Evolutionary conservation across 75 land plant species (phyloP), one percentile per base, ranked within the genome.

Genomic region (Pinus taeda): DNA sequence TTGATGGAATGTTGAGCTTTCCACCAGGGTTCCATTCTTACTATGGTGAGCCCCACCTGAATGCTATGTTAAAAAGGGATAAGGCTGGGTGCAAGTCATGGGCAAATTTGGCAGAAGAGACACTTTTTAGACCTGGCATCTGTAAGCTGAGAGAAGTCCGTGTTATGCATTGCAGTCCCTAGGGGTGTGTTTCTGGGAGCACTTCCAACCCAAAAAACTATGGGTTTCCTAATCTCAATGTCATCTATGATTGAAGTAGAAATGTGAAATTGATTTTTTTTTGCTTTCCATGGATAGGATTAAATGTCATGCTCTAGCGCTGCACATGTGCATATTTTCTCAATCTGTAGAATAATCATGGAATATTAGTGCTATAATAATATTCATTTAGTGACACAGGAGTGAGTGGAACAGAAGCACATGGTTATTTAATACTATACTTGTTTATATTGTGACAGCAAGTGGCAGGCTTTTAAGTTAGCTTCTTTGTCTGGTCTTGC

Each of bases 401-500:
- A 36, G 3, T 39, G 21, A 33, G 15, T 49, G 56, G 20, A 60
- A 21, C 79, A 66, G 71, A 5, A 39, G 71, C 57, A 21, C 30
- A 39, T 80, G 15, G 20, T 42, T 76, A 45, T 60, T 15, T 76
- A 75, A 57, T 79, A 26, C 26, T 42, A 17, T 78, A 79, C 17
- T 42, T 57, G 53, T 49, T 4, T 77, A 22, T 21, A n/a, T 57
- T 74, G 21, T 59, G 72, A 62, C 85, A 94, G 99, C 85, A 92
- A 91, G 81, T 97, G 99, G 99, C 86, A 92, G 79, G 97, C 94
- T 74, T 97, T 97, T 82, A 93, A 92, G 77, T 73, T 95, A 78
- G 99, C 99, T 30, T 80, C 95, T 2, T 84, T 95, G 65, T 94
- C 98, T 76, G 99, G 99, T 33, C 79, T 97, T 70, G 99, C 98